Conservation (phyloP, 164 flowering plant genomes). For the Echeveria elegans region DNA sequence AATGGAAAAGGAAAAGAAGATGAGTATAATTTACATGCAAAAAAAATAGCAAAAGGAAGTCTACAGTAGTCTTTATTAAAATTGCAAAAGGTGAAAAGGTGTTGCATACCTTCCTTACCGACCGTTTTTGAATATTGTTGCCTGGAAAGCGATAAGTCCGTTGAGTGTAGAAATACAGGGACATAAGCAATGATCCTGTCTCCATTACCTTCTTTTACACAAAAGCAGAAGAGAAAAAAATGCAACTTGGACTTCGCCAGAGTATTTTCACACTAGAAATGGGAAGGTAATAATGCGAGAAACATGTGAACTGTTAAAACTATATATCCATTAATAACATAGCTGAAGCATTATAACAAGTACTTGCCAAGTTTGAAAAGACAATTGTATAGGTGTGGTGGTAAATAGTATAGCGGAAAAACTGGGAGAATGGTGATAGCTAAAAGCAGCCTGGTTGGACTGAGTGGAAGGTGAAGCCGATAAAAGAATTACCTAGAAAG, state of each 20-base stretch:
- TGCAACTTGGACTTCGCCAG: no score
- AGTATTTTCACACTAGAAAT: no score
- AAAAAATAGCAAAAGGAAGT: background rate
- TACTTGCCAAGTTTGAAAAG: background rate
- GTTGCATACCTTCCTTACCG: background rate
- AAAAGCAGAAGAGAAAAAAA: no score
- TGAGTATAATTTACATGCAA: background rate
- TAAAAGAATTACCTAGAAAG: background rate
- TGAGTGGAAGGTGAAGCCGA: background rate
- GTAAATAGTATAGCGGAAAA: background rate
- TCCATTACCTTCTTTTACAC: background rate
- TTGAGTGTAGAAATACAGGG: background rate
- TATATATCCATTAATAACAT: background rate
- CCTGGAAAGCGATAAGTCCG: background rate
- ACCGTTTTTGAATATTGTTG: background rate
- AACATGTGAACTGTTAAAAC: background rate
- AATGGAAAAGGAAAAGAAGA: background rate
- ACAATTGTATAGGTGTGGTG: background rate
- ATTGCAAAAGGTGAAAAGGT: background rate
- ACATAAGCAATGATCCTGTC: background rate
- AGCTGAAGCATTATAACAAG: background rate
- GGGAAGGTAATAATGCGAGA: background rate
- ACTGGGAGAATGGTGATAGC: background rate
- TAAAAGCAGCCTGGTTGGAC: background rate
- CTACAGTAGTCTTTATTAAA: background rate